These are phyloP conservation scores for Pythium brassicae DNA, from an alignment of 352 stramenopile genomes.

Conservation along the genomic window DNA sequence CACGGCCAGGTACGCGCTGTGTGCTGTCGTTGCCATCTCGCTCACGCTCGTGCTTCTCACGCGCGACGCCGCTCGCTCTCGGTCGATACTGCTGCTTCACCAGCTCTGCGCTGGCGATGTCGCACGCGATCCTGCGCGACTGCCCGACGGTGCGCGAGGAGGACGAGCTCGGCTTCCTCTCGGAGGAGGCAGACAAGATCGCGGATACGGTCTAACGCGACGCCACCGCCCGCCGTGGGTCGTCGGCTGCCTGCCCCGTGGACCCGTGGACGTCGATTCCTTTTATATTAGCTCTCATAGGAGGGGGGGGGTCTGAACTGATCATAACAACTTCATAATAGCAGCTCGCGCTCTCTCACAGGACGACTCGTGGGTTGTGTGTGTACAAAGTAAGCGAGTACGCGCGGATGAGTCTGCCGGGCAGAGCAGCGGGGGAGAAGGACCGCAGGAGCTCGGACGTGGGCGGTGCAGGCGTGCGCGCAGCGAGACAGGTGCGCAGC, in stretches of 20 bases:
- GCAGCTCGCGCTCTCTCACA: not conserved
- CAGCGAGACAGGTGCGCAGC: conserved; percentile 33
- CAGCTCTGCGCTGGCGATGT: conserved; percentile 69
- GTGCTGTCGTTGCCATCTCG: not conserved
- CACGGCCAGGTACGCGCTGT: conserved; percentile 57
- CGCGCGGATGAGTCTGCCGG: conserved; percentile 1
- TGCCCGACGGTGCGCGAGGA: conserved; percentile 70
- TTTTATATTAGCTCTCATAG: conserved; percentile 1
- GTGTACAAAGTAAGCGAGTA: not conserved
- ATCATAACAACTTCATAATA: not conserved
- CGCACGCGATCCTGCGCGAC: conserved; percentile 77
- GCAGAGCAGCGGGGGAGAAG: conserved; percentile 2
- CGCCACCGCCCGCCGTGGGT: not conserved
- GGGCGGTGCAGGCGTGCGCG: conserved; percentile 12
- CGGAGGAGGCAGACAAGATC: conserved; percentile 56
- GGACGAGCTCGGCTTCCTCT: conserved; percentile 79
- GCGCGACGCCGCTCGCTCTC: not conserved
- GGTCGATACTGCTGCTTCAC: not conserved
- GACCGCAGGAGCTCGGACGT: conserved; percentile 6
- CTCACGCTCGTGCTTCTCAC: not conserved
- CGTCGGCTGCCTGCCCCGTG: too few species aligned
- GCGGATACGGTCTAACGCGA: conserved; percentile 59
- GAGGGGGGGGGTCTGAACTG: not conserved
- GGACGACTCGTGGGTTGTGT: not conserved
- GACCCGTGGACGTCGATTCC: not conserved